Conservation (phyloP, 495 filamentous ascomycete species). For the Cladorrhinum samala region DNA sequence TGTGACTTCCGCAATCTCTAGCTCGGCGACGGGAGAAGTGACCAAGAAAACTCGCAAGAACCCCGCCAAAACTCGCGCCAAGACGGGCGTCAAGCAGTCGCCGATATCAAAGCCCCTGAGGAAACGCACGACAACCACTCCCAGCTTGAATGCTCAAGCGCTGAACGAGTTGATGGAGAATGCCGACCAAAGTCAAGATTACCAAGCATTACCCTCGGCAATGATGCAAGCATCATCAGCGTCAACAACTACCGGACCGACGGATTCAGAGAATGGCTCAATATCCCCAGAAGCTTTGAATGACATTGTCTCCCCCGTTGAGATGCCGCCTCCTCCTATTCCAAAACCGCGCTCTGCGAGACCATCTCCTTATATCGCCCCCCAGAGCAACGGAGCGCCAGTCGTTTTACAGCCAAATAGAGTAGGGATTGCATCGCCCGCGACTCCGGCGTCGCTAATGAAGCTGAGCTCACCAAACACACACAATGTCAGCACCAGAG, state of each 20-base stretch:
- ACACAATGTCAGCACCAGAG: constrained; percentile 22
- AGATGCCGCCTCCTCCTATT: constrained; percentile 54
- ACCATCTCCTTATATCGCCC: constrained; percentile 45
- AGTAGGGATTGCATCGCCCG: constrained; percentile 47
- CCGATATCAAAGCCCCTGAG: constrained; percentile 78
- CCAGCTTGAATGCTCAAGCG: constrained; percentile 50
- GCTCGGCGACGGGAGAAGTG: constrained; percentile 30
- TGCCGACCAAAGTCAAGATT: constrained; percentile 19
- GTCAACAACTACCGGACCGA: constrained; percentile 28
- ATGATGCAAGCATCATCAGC: constrained; percentile 29
- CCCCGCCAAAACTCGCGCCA: constrained; percentile 40
- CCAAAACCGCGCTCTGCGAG: constrained; percentile 42
- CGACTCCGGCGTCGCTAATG: constrained; percentile 84
- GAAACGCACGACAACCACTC: constrained; percentile 52
- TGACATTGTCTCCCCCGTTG: constrained; percentile 21
- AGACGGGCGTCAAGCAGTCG: constrained; percentile 62
- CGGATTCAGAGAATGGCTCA: constrained; percentile 47
- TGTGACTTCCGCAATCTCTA: constrained; percentile 22
- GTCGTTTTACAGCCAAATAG: constrained; percentile 18
- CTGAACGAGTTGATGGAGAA: constrained; percentile 46
- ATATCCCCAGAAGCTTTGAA: constrained; percentile 49
- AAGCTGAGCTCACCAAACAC: constrained; percentile 45
- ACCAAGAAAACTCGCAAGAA: constrained; percentile 45
- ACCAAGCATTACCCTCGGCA: constrained; percentile 13
- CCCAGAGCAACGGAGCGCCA: constrained; percentile 25